Percentiles rank a stretch among this genome's conserved stretches.
These are phyloP conservation scores for Musa itinerans DNA, from an alignment of 176 grass and related monocot genomes.

Conservation along the genomic window DNA sequence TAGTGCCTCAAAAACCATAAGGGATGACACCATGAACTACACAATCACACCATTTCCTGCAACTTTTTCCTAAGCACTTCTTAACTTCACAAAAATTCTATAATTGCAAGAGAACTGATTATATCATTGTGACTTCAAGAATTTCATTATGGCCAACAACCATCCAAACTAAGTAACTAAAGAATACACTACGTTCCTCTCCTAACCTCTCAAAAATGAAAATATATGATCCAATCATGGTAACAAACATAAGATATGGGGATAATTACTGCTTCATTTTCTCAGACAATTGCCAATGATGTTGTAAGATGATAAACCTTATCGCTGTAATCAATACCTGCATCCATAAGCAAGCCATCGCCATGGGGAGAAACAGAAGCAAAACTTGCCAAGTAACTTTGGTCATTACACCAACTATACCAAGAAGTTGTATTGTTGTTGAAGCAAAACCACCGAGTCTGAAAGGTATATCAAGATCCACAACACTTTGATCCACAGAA, in stretches of 20 bases:
- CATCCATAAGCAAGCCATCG: conserved; percentile 83
- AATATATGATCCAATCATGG: not conserved
- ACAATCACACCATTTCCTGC: no score
- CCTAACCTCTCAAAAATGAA: not conserved
- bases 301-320: not conserved
- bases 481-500: conserved; percentile 98
- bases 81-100: not conserved
- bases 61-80: no score
- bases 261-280: not conserved
- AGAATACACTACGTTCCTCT: not conserved
- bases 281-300: not conserved
- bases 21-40: no score
- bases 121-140: not conserved
- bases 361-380: conserved; percentile 80
- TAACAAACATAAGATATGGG: not conserved
- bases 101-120: not conserved
- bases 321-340: conserved; percentile 39
- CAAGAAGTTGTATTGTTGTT: conserved; percentile 91
- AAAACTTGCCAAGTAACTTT: conserved; percentile 97
- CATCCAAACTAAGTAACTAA: not conserved
- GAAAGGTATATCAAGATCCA: conserved; percentile 96
- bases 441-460: conserved; percentile 91
- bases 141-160: not conserved
- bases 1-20: not conserved
- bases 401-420: conserved; percentile 91